A percentile compares a stretch with the other conserved stretches of the same genome.
These are phyloP conservation scores for Saccharomyces eubayanus DNA, from an alignment of 805 yeast species.

Conservation along the genomic window DNA sequence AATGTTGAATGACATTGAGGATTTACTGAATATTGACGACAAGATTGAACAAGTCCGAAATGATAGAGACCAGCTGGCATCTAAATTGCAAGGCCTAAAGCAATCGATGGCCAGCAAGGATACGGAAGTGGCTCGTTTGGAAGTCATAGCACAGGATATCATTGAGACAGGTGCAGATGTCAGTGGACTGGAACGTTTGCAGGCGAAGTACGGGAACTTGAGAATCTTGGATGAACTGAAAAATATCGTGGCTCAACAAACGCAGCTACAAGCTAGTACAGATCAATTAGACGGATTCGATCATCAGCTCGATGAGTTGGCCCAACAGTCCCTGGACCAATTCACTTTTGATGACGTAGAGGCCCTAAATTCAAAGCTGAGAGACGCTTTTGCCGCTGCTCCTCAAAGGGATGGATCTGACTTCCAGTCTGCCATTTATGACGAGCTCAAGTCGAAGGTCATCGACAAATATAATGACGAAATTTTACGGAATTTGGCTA, in stretches of 20 bases:
- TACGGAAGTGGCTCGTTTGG: conserved; percentile 2
- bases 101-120: neutral
- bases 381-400: neutral
- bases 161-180: conserved; percentile 7
- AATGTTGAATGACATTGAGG: conserved; percentile 19
- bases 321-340: neutral
- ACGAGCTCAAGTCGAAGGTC: neutral
- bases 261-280: conserved; percentile 2
- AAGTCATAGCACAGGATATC: conserved; percentile 19
- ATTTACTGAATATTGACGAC: conserved; percentile 20
- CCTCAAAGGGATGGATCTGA: neutral
- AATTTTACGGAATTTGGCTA: conserved; percentile 8
- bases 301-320: conserved; percentile 2
- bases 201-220: conserved; percentile 21
- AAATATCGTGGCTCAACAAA: conserved; percentile 5
- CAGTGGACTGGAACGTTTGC: conserved; percentile 10
- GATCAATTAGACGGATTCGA: conserved; percentile 3
- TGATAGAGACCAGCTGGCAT: conserved; percentile 18
- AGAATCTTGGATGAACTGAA: conserved; percentile 13
- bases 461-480: conserved; percentile 8
- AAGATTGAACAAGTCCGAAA: conserved; percentile 20
- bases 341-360: conserved; percentile 5
- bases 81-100: conserved; percentile 5
- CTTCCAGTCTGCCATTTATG: neutral
- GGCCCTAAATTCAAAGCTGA: conserved; percentile 5